These are phyloP conservation scores for Fusarium hainanense DNA, from an alignment of 2,329 filamentous ascomycete genomes.

Conservation along the genomic window DNA sequence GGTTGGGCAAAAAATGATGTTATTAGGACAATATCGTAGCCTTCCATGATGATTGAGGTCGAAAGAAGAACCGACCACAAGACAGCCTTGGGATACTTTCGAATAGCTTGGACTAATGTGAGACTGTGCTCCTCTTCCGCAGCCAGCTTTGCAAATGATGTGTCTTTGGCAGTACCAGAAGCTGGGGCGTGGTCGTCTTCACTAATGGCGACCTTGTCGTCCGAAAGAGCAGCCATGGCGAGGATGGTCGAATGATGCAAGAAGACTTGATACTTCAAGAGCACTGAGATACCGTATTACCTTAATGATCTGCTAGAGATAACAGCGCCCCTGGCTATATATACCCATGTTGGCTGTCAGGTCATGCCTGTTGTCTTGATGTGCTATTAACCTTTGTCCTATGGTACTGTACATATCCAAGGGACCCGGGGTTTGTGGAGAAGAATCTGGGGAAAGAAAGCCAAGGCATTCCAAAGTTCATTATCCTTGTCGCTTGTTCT, in stretches of 20 bases:
- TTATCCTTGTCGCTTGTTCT: neutral
- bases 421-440: conserved; percentile 11
- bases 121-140: conserved; percentile 29
- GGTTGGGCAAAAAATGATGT: conserved; percentile 49
- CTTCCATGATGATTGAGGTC: conserved; percentile 53
- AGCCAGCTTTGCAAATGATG: conserved; percentile 27
- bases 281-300: neutral
- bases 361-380: neutral
- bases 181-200: conserved; percentile 25
- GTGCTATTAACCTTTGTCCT: neutral
- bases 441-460: conserved; percentile 13
- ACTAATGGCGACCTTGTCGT: conserved; percentile 36
- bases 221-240: conserved; percentile 1
- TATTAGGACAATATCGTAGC: conserved; percentile 47
- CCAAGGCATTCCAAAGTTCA: neutral
- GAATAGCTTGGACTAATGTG: conserved; percentile 29
- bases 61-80: conserved; percentile 42
- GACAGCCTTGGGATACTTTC: conserved; percentile 31
- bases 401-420: neutral
- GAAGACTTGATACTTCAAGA: neutral
- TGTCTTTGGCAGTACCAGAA: conserved; percentile 19
- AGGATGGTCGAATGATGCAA: neutral
- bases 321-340: conserved; percentile 12
- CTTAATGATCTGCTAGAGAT: neutral
- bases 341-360: conserved; percentile 4